These are phyloP conservation scores for Purshia tridentata DNA, from an alignment of 306 rosid genomes.

Conservation along the genomic window DNA sequence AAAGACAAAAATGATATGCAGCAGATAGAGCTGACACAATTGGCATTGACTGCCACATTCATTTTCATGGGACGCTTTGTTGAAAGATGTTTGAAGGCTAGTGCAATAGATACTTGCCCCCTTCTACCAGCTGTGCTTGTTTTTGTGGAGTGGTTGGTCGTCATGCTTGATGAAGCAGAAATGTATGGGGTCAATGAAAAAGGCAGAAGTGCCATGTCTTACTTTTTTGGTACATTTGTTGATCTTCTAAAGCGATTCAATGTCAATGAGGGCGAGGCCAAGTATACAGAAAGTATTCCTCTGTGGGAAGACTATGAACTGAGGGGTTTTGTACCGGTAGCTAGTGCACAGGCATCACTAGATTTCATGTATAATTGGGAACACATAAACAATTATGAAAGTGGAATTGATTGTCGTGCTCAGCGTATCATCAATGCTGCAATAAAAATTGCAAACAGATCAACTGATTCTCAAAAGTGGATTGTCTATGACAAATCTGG, in stretches of 20 bases:
- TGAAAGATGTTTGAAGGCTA: conserved; percentile 61
- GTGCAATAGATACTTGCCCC: conserved; percentile 49
- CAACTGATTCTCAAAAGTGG: conserved; percentile 54
- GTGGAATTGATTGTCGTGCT: conserved; percentile 51
- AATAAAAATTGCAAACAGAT: conserved; percentile 49
- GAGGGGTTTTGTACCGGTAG: conserved; percentile 74
- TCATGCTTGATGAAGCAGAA: conserved; percentile 40
- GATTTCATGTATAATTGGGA: conserved; percentile 62
- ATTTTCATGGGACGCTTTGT: conserved; percentile 71
- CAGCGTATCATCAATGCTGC: conserved; percentile 65
- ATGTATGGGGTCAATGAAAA: conserved; percentile 47
- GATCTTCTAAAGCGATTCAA: conserved; percentile 48
- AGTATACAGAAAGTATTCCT: conserved; percentile 41
- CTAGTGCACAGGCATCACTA: conserved; percentile 47
- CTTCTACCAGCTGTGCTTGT: conserved; percentile 77
- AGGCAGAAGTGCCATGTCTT: conserved; percentile 52
- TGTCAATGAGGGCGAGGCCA: conserved; percentile 30
- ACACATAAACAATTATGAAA: conserved; percentile 47
- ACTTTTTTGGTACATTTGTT: conserved; percentile 55
- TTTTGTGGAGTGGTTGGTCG: conserved; percentile 76
- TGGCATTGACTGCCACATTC: conserved; percentile 62
- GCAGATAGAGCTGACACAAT: conserved; percentile 39
- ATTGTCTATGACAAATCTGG: conserved; percentile 42
- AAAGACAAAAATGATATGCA: conserved; percentile 41
- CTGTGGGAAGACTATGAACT: conserved; percentile 96